phyloP scores from a whole-genome alignment of 2,329 filamentous ascomycete species.

The Graphium sp. region DNA sequence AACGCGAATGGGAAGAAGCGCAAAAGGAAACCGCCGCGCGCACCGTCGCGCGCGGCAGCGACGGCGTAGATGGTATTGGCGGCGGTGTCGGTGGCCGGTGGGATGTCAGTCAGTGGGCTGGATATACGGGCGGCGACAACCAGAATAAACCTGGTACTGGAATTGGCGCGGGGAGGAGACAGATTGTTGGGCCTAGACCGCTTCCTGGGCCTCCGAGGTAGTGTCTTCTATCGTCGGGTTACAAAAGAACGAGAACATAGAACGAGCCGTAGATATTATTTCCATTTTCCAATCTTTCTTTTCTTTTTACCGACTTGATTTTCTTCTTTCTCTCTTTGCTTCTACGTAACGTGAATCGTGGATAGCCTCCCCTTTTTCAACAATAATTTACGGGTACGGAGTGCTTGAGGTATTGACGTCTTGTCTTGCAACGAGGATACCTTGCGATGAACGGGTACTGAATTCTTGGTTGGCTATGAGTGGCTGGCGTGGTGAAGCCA shows the following conservation, averaged over 20 bases:
- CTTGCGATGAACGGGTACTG: too few relatives aligned
- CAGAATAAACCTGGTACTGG: slow-evolving; percentile 51
- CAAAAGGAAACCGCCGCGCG: slow-evolving; percentile 50
- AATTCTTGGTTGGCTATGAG: not conserved
- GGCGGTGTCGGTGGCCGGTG: slow-evolving; percentile 52
- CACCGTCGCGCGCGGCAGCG: slow-evolving; percentile 29
- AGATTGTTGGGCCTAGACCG: slow-evolving; percentile 65
- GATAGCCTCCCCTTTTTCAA: not conserved
- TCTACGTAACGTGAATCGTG: not conserved
- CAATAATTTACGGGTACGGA: not conserved
- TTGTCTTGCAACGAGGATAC: too few relatives aligned
- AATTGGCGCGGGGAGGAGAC: slow-evolving; percentile 53
- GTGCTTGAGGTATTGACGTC: too few relatives aligned
- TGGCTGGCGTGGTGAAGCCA: not conserved
- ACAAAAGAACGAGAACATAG: not conserved
- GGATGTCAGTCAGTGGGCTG: slow-evolving; percentile 62
- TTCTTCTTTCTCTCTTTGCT: too few relatives aligned
- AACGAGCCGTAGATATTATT: not conserved
- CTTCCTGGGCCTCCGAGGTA: slow-evolving; percentile 23
- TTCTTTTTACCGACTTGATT: too few relatives aligned
- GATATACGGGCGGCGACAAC: slow-evolving; percentile 58
- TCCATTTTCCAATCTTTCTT: too few relatives aligned
- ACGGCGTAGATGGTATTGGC: slow-evolving; percentile 43
- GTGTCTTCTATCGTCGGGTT: not conserved
- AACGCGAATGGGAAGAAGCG: slow-evolving; percentile 64